These are phyloP conservation scores for Pyrenophora graminea DNA, from an alignment of 2,329 filamentous ascomycete genomes.

Conservation along the genomic window DNA sequence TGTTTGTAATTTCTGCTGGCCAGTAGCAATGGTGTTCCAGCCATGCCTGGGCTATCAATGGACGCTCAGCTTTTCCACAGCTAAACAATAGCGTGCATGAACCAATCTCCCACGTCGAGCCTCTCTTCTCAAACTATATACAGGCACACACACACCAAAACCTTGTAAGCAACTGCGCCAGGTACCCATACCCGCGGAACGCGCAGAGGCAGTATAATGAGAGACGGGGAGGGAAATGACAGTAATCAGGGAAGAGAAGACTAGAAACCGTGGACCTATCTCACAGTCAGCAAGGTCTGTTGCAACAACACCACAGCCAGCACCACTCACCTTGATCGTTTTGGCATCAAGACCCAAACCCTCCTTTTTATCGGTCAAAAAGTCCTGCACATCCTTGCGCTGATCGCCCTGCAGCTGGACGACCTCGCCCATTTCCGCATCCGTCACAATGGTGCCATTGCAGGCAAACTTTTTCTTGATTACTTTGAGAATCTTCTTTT, in stretches of 20 bases:
- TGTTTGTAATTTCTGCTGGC: conserved; percentile 3
- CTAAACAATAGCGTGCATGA: conserved; percentile 1
- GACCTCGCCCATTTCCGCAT: conserved; percentile 97
- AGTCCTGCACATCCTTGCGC: conserved; percentile 97
- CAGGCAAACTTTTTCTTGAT: conserved; percentile 99
- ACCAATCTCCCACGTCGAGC: neutral
- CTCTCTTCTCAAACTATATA: neutral
- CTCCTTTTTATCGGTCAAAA: conserved; percentile 93
- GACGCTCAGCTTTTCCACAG: conserved; percentile 7
- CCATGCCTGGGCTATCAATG: conserved; percentile 1
- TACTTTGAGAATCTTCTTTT: conserved; percentile 99
- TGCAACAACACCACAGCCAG: conserved; percentile 1
- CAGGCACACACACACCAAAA: conserved; percentile 3
- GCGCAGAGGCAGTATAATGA: conserved; percentile 1
- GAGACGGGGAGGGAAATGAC: neutral
- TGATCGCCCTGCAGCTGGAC: conserved; percentile 99
- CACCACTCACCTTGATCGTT: conserved; percentile 82
- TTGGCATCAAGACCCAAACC: conserved; percentile 92
- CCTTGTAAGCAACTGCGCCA: conserved; percentile 3
- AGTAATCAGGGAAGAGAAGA: conserved; percentile 5
- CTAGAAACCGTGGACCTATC: conserved; percentile 45
- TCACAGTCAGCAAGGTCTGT: neutral
- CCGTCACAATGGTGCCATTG: conserved; percentile 99
- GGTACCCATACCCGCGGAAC: neutral
- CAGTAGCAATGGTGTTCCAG: conserved; percentile 3